These are phyloP conservation scores for Ophiostoma ulmi DNA, from an alignment of 2,329 filamentous ascomycete species.

Conservation along the genomic window DNA sequence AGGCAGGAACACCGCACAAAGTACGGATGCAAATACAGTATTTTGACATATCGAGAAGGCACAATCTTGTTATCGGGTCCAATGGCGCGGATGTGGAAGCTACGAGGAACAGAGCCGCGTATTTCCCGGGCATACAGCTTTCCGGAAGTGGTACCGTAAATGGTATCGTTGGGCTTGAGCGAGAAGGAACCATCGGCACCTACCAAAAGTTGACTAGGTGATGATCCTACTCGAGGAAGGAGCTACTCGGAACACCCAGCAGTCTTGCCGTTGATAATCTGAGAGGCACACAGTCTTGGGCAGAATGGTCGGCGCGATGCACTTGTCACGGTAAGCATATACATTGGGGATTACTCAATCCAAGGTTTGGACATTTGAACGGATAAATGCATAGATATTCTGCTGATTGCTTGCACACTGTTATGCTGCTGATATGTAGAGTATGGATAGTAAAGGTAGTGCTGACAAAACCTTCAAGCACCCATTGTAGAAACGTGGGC, in stretches of 20 bases:
- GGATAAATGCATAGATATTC: background rate
- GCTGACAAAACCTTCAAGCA: background rate
- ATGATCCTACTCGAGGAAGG: background rate
- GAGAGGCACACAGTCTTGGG: background rate
- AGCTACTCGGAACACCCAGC: background rate
- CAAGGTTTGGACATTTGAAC: background rate
- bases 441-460: background rate
- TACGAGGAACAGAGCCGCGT: background rate
- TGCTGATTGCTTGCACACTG: slow-evolving; percentile 1
- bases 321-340: background rate
- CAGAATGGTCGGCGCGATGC: background rate
- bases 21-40: background rate
- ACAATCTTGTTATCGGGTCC: slow-evolving; percentile 14
- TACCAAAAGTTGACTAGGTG: background rate
- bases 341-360: background rate
- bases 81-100: background rate
- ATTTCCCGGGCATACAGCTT: background rate
- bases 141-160: background rate
- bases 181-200: background rate
- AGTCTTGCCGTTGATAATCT: background rate
- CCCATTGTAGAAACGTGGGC: background rate
- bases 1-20: background rate
- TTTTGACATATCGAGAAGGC: slow-evolving; percentile 1
- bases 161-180: background rate
- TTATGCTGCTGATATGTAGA: background rate